A percentile compares a stretch with the other conserved stretches of the same genome.
phyloP scores from a whole-genome alignment of 768 basidiomycete genomes.

The Cyclocybe aegerita region DNA sequence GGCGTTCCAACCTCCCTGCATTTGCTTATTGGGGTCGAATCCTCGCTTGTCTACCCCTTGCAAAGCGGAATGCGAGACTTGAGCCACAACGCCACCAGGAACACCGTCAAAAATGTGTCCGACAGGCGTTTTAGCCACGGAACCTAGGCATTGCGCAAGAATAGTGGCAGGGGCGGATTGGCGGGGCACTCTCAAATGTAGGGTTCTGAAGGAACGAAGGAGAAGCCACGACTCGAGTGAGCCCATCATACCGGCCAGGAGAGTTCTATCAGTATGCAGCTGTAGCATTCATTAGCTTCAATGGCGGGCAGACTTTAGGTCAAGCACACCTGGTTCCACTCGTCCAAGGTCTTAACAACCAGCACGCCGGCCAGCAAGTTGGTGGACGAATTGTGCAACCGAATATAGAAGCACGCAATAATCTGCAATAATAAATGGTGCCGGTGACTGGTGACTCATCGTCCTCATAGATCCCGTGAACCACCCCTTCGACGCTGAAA shows the following conservation, averaged over 20 bases:
- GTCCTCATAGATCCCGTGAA: too few species aligned
- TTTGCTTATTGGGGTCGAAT: constrained; percentile 65
- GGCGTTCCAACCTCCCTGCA: constrained; percentile 77
- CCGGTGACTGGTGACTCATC: too few species aligned
- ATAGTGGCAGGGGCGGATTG: constrained; percentile 74
- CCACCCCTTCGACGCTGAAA: too few species aligned
- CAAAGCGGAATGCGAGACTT: constrained; percentile 78
- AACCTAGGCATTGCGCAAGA: constrained; percentile 73
- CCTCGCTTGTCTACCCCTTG: constrained; percentile 61
- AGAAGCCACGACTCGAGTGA: constrained; percentile 84
- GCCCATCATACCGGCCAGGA: constrained; percentile 66
- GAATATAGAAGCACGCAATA: too few species aligned
- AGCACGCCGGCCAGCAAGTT: constrained; percentile 81
- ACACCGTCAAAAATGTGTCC: constrained; percentile 67
- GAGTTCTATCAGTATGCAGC: constrained; percentile 68
- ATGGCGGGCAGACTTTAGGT: background rate
- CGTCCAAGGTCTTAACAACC: constrained; percentile 60
- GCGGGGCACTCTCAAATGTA: constrained; percentile 75
- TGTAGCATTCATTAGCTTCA: constrained; percentile 22
- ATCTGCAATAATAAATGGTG: too few species aligned
- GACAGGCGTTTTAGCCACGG: constrained; percentile 40
- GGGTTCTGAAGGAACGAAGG: constrained; percentile 79
- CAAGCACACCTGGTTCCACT: constrained; percentile 58
- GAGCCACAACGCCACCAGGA: constrained; percentile 61
- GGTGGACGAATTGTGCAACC: too few species aligned